A percentile compares a stretch with the other conserved stretches of the same genome.
phyloP scores from a whole-genome alignment of 2,329 filamentous ascomycete species.

The Pseudopyricularia javanii region DNA sequence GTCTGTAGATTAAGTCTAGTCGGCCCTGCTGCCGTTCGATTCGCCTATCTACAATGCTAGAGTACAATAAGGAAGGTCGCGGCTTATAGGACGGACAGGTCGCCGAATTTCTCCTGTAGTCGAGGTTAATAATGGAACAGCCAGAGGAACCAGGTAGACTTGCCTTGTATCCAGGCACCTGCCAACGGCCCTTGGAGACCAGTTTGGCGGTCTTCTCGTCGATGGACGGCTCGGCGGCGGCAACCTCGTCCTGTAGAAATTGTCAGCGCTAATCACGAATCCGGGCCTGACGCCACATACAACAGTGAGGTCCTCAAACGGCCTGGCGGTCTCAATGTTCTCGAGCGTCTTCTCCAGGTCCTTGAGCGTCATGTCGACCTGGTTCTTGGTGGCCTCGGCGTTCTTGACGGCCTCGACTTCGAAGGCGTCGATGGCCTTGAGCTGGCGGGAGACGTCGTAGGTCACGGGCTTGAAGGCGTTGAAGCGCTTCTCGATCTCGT shows the following conservation, averaged over 20 bases:
- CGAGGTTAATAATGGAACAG: constrained; percentile 29
- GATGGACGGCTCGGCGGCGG: constrained; percentile 86
- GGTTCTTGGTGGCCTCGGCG: constrained; percentile 90
- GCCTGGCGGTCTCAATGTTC: constrained; percentile 93
- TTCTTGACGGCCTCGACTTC: constrained; percentile 95
- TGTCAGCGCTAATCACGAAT: constrained; percentile 2
- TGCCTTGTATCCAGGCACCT: constrained; percentile 98
- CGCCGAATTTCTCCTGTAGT: constrained; percentile 91
- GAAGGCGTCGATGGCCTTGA: constrained; percentile 97
- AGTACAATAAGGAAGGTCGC: constrained; percentile 41
- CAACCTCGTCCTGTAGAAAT: constrained; percentile 70
- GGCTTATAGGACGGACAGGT: constrained; percentile 77
- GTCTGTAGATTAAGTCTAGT: neutral
- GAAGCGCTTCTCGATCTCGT: constrained; percentile 97
- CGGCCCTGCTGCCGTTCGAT: constrained; percentile 1
- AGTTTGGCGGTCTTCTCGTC: constrained; percentile 92
- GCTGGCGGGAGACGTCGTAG: constrained; percentile 85
- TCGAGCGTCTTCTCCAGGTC: constrained; percentile 88
- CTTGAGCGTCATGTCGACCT: constrained; percentile 89
- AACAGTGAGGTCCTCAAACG: constrained; percentile 95
- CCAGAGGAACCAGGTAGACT: constrained; percentile 16
- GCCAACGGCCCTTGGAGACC: constrained; percentile 96
- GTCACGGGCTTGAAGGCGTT: constrained; percentile 79
- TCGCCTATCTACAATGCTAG: constrained; percentile 59
- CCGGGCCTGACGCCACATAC: constrained; percentile 44